A percentile compares a stretch with the other conserved stretches of the same genome.
Conservation (phyloP, 1,284 basidiomycete genomes). For the Pseudozyma sp. region DNA sequence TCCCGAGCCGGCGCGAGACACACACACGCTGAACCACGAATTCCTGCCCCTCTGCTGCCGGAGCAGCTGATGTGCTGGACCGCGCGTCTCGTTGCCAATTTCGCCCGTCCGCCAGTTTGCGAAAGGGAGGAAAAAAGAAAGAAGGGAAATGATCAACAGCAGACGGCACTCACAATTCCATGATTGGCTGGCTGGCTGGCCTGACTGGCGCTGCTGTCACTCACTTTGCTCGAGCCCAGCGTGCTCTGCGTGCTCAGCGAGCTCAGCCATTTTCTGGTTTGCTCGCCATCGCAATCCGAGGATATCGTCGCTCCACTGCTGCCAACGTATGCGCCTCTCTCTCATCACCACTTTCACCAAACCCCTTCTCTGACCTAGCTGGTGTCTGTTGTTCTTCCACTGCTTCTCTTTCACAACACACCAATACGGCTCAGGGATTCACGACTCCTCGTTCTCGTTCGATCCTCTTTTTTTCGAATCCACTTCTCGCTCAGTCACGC, state of each 20-base stretch:
- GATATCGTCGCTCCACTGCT: conserved; percentile 4
- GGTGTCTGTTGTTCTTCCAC: conserved; percentile 10
- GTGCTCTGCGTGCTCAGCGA: neutral
- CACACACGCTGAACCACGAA: conserved; percentile 7
- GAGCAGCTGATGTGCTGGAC: neutral
- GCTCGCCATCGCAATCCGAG: conserved; percentile 26
- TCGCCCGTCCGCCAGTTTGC: neutral
- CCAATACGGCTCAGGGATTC: conserved; percentile 1
- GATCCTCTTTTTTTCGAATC: neutral
- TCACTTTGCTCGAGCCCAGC: too few species aligned
- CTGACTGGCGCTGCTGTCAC: neutral
- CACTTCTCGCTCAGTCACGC: conserved; percentile 19
- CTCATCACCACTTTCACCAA: conserved; percentile 25
- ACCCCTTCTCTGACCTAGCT: conserved; percentile 1
- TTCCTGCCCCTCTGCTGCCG: conserved; percentile 3
- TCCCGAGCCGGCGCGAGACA: conserved; percentile 9
- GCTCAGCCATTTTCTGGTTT: conserved; percentile 5
- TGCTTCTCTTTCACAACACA: conserved; percentile 11
- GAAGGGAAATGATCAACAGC: neutral
- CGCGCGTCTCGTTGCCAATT: neutral
- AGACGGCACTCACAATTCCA: neutral
- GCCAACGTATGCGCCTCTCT: neutral
- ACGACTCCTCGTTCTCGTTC: neutral
- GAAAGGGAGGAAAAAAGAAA: neutral
- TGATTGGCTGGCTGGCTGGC: too few species aligned